These are phyloP conservation scores for Trichoderma sp. DNA, from an alignment of 2,329 filamentous ascomycete genomes.

Conservation along the genomic window DNA sequence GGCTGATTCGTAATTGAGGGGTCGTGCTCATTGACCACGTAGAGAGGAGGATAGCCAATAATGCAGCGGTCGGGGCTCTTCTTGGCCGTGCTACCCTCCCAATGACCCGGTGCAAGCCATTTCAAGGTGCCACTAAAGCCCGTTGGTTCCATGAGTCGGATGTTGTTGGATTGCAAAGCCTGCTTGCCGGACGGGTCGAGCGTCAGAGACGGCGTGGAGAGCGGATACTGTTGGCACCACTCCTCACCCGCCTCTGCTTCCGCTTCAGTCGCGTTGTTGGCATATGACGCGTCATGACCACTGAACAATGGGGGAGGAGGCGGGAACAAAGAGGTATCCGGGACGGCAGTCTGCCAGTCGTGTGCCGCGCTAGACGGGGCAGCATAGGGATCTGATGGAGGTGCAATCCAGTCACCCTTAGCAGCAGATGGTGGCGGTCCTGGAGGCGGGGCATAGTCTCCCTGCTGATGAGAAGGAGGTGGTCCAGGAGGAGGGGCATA, in stretches of 20 bases:
- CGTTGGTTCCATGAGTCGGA: slow-evolving; percentile 55
- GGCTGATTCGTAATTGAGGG: slow-evolving; percentile 46
- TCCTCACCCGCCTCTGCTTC: slow-evolving; percentile 64
- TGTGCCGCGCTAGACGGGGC: slow-evolving; percentile 47
- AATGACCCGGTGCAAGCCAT: slow-evolving; percentile 51
- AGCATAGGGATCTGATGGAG: slow-evolving; percentile 41
- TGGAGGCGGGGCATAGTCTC: slow-evolving; percentile 34
- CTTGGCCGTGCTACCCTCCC: slow-evolving; percentile 46
- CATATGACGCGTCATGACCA: slow-evolving; percentile 64
- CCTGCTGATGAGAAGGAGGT: slow-evolving; percentile 27
- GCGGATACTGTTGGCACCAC: slow-evolving; percentile 65
- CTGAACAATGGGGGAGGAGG: slow-evolving; percentile 69
- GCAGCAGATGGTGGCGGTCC: slow-evolving; percentile 35
- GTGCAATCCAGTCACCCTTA: slow-evolving; percentile 32
- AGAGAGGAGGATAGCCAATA: slow-evolving; percentile 69
- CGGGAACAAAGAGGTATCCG: slow-evolving; percentile 71
- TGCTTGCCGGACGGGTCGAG: slow-evolving; percentile 48
- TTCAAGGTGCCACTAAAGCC: slow-evolving; percentile 50
- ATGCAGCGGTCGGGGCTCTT: slow-evolving; percentile 63
- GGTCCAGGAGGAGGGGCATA: slow-evolving; percentile 36
- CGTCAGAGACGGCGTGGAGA: slow-evolving; percentile 55
- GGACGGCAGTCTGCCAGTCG: slow-evolving; percentile 70
- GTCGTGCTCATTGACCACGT: slow-evolving; percentile 60
- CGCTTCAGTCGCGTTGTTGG: slow-evolving; percentile 67
- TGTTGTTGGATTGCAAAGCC: slow-evolving; percentile 53